Evolutionary conservation across 2,329 filamentous ascomycete genomes (phyloP).

Genomic region (Colletotrichum simmondsii): DNA sequence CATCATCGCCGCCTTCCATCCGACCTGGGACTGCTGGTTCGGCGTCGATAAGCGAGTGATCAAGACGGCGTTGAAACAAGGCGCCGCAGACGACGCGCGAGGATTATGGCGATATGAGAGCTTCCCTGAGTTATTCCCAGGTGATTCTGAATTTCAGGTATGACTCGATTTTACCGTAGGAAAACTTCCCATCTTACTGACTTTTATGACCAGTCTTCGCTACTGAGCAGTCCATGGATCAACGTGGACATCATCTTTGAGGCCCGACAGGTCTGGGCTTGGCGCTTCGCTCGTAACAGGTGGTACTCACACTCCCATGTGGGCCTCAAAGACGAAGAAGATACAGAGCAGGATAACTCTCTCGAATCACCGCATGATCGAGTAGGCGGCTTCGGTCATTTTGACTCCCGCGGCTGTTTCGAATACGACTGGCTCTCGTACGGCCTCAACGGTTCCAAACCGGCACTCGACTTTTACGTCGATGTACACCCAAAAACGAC

Average conservation of each 20-base stretch:
- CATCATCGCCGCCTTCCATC: slow-evolving; percentile 48
- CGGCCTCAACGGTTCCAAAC: slow-evolving; percentile 17
- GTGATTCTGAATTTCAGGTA: slow-evolving; percentile 58
- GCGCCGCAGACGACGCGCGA: slow-evolving; percentile 1
- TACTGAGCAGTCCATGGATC: slow-evolving; percentile 57
- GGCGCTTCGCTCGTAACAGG: slow-evolving; percentile 47
- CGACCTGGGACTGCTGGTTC: slow-evolving; percentile 52
- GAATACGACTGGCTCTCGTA: slow-evolving; percentile 46
- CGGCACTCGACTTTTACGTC: slow-evolving; percentile 31
- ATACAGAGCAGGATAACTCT: slow-evolving; percentile 31
- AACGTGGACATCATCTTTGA: slow-evolving; percentile 57
- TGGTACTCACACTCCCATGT: slow-evolving; percentile 45
- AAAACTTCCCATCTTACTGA: slow-evolving; percentile 15
- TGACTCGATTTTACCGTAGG: slow-evolving; percentile 26
- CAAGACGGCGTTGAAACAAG: slow-evolving; percentile 17
- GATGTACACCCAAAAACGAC: slow-evolving; percentile 52
- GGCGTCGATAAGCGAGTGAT: slow-evolving; percentile 38
- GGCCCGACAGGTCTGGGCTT: slow-evolving; percentile 60
- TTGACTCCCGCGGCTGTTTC: slow-evolving; percentile 48
- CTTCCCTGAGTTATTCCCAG: slow-evolving; percentile 40
- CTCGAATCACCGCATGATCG: slow-evolving; percentile 35
- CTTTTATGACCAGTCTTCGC: slow-evolving; percentile 46
- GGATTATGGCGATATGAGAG: slow-evolving; percentile 13
- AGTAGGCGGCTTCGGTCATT: slow-evolving; percentile 41
- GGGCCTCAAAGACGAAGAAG: slow-evolving; percentile 24